Conservation (phyloP, 1,284 basidiomycete genomes). For the Wallemia ichthyophaga region DNA sequence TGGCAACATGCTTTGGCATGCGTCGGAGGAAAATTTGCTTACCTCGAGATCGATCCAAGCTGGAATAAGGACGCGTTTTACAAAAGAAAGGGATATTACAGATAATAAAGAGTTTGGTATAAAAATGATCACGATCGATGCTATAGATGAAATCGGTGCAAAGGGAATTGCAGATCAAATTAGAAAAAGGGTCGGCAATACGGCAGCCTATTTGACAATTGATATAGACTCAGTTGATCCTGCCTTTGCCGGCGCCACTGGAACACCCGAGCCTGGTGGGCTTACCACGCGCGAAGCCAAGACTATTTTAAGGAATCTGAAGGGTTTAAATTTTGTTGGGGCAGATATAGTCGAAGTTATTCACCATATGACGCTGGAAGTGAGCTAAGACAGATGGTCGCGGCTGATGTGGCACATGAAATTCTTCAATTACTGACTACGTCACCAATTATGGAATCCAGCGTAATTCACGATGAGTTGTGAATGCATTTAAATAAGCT, state of each 20-base stretch:
- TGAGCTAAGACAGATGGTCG: background rate
- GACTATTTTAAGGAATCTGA: conserved; percentile 40
- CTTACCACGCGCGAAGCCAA: conserved; percentile 55
- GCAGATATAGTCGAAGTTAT: conserved; percentile 46
- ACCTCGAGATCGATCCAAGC: conserved; percentile 32
- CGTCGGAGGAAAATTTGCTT: conserved; percentile 28
- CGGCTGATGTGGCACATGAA: background rate
- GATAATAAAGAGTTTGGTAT: conserved; percentile 35
- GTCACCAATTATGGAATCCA: background rate
- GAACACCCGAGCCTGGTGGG: conserved; percentile 53
- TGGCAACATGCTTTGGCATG: conserved; percentile 13
- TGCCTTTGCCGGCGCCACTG: conserved; percentile 30
- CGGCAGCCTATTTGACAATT: conserved; percentile 38
- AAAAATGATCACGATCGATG: conserved; percentile 36
- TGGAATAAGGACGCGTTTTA: conserved; percentile 40
- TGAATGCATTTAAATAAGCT: too few species aligned
- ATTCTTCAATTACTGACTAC: background rate
- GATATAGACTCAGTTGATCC: conserved; percentile 34
- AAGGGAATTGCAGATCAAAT: conserved; percentile 30
- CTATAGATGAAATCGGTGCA: conserved; percentile 38
- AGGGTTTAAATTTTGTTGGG: conserved; percentile 38
- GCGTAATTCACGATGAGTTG: background rate
- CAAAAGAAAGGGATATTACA: conserved; percentile 22
- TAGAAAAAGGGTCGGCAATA: conserved; percentile 29
- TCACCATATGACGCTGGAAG: conserved; percentile 39